Conservation (phyloP, 371 early-diverging fungal genomes). For the Cokeromyces recurvatus region DNA sequence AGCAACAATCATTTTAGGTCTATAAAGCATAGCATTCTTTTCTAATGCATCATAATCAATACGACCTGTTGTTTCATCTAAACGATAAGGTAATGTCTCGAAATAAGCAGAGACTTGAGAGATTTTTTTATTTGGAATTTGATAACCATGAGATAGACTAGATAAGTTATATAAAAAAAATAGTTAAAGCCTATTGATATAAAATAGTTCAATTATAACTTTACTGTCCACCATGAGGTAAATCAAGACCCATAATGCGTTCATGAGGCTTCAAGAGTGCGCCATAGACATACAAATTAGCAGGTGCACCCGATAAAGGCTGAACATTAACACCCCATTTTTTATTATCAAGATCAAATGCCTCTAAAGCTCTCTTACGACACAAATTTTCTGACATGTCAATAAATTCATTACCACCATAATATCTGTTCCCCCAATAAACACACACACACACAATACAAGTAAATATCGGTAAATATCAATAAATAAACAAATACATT, state of each 20-base stretch:
- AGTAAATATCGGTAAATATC: too few relatives aligned
- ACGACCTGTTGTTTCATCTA: slow-evolving; percentile 84
- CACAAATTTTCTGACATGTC: slow-evolving; percentile 96
- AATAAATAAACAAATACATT: too few relatives aligned
- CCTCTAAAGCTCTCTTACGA: slow-evolving; percentile 93
- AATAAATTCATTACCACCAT: slow-evolving; percentile 99
- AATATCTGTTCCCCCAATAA: too few relatives aligned
- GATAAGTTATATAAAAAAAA: background rate
- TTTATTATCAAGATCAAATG: slow-evolving; percentile 82
- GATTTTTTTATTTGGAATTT: slow-evolving; percentile 97
- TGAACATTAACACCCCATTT: slow-evolving; percentile 99
- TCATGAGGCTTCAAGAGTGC: slow-evolving; percentile 97
- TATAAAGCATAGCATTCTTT: slow-evolving; percentile 79
- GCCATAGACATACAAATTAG: slow-evolving; percentile 96
- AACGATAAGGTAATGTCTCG: slow-evolving; percentile 96
- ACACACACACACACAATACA: too few relatives aligned
- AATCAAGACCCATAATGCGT: slow-evolving; percentile 98
- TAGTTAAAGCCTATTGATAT: background rate
- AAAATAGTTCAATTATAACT: too few relatives aligned
- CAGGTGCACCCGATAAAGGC: slow-evolving; percentile 93
- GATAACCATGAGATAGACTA: slow-evolving; percentile 98
- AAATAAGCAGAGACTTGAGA: slow-evolving; percentile 97
- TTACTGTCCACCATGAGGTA: slow-evolving; percentile 99
- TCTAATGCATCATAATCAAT: slow-evolving; percentile 96
- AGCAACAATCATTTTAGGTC: slow-evolving; percentile 98